phyloP scores from a whole-genome alignment of 139 green algal genomes.

The Chlamydomonas schloesseri region DNA sequence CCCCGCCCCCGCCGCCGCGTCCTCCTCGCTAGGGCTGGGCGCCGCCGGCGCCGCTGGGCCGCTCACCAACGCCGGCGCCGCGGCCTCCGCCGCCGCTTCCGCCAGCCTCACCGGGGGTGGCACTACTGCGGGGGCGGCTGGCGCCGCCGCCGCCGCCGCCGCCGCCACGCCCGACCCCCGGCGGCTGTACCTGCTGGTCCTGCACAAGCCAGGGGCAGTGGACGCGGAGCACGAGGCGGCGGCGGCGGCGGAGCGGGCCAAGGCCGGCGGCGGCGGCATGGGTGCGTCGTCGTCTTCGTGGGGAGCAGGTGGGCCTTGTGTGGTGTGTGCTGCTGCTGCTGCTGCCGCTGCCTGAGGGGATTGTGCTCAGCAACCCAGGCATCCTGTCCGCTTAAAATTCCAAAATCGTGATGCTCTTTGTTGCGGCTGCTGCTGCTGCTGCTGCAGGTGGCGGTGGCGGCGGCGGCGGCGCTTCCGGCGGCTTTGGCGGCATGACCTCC shows the following conservation, averaged over 20 bases:
- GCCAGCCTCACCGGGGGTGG: not conserved
- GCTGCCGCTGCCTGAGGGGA: too few species aligned
- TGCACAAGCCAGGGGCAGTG: conserved; percentile 52
- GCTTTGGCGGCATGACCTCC: conserved; percentile 5
- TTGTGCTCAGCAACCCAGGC: too few species aligned
- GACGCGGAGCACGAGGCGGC: conserved; percentile 42
- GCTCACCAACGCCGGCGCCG: not conserved
- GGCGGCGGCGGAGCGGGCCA: conserved; percentile 1
- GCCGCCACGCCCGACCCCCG: not conserved
- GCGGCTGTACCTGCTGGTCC: conserved; percentile 63
- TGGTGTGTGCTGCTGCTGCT: too few species aligned
- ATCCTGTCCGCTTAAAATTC: too few species aligned
- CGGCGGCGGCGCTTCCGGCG: not conserved
- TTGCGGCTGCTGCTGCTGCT: too few species aligned
- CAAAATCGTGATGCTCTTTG: too few species aligned
- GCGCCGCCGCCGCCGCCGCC: not conserved
- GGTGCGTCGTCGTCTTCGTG: not conserved
- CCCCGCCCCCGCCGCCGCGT: not conserved
- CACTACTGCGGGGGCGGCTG: not conserved
- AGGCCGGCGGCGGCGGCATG: not conserved
- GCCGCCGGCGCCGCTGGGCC: not conserved
- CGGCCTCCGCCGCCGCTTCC: not conserved
- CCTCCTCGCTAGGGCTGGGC: not conserved
- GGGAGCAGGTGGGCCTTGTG: too few species aligned
- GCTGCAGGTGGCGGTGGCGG: not conserved